Base-by-base conservation (phyloP, 768 basidiomycete species). In the Tricholoma saponaceum region DNA sequence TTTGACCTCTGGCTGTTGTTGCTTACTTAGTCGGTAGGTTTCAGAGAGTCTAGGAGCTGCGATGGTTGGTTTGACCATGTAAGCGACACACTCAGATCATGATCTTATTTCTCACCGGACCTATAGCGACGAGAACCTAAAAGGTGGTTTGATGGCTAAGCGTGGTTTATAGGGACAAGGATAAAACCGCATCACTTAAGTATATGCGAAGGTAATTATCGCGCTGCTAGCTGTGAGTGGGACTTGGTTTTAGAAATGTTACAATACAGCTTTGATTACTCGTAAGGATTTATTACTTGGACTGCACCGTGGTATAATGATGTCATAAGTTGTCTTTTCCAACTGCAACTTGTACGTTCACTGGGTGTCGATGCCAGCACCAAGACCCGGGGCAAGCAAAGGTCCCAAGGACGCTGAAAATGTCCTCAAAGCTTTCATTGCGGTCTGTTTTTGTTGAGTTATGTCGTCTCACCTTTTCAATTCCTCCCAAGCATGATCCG, bases 61-160 rank as follows among this genome's bases (percentile, higher is more conserved):
- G n/a, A 98, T 98, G 95, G 92, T 94, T 52, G 95, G 95, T 41
- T 76, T 95, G 58, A 89, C 86, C 8, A 94, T 95, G 91, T 92
- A 66, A 69, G 89, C n/a, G 22, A 41, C 8, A 5, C 5, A 49
- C 52, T 44, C 28, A 26, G 22, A 14, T 41, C 52, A 28, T 43
- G n/a, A 30, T 60, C 28, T 57, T 25, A 23, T 39, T 3, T 14
- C 54, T 53, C 55, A 49, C 56, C 18, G 39, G 32, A 52, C 50
- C 58, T 26, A 43, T 62, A 92, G 90, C 62, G 81, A 86, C 59
- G 66, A 72, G n/a, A 76, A 85, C 55, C 67, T 92, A 52, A 82
- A 86, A 65, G 91, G 91, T 16, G 91, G 90, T 8, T 79, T 77
- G 23, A 67, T 90, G 51, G 87, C 90, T 7, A 72, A 74, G 30